A percentile compares a stretch with the other conserved stretches of the same genome.
Conservation (phyloP, 73 alveolate genomes). For the Tetrahymena thermophila region DNA sequence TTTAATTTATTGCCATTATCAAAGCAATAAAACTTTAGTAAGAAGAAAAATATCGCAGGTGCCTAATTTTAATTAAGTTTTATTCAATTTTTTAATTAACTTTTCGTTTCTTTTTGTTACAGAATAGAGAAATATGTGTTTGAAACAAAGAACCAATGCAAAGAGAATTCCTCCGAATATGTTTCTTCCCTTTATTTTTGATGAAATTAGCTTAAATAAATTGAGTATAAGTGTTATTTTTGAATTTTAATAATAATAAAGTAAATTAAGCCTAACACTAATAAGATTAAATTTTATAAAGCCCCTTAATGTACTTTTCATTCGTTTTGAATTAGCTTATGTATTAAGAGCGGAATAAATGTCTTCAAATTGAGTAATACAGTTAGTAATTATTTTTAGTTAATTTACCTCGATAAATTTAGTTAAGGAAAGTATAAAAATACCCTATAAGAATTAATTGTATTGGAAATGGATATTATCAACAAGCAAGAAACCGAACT, state of each 20-base stretch:
- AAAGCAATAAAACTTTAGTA: constrained; percentile 26
- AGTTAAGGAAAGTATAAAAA: constrained; percentile 55
- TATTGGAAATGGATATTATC: constrained; percentile 85
- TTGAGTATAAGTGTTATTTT: background rate
- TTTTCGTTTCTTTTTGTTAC: constrained; percentile 13
- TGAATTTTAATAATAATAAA: no score
- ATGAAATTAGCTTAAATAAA: background rate
- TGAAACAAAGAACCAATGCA: constrained; percentile 58
- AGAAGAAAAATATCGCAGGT: constrained; percentile 64
- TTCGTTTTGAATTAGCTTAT: no score
- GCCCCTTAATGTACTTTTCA: no score
- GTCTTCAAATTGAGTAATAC: background rate
- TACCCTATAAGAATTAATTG: constrained; percentile 75
- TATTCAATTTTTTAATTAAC: background rate
- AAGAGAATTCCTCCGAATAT: constrained; percentile 56
- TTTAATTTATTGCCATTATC: background rate
- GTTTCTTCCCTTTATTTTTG: constrained; percentile 30
- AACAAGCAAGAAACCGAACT: constrained; percentile 62
- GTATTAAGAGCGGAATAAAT: background rate
- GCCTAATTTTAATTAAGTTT: background rate
- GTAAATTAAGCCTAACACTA: no score
- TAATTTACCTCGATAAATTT: constrained; percentile 45
- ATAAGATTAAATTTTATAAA: no score
- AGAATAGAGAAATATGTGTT: constrained; percentile 71
- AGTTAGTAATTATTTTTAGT: background rate